phyloP scores from a whole-genome alignment of 1,284 basidiomycete genomes.

The Irpex sp. region DNA sequence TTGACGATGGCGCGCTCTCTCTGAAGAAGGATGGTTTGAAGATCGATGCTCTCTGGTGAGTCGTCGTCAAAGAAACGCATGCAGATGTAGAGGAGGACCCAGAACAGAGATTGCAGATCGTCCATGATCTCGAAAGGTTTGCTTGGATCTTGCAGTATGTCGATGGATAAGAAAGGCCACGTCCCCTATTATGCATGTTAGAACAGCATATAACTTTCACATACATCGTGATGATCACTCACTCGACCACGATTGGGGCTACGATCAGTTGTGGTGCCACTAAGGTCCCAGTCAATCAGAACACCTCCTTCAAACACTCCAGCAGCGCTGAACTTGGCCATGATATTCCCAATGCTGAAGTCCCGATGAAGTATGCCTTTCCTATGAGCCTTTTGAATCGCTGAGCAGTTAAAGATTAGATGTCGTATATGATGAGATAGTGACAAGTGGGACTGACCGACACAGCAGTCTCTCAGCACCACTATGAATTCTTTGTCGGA shows the following conservation, averaged over 20 bases:
- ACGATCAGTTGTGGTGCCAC: background rate
- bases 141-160: background rate
- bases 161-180: background rate
- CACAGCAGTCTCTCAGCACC: background rate
- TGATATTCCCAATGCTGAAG: background rate
- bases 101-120: background rate
- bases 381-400: background rate
- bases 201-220: too few relatives aligned
- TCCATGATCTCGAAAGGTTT: background rate
- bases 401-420: background rate
- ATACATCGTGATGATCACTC: too few relatives aligned
- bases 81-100: background rate
- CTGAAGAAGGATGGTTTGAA: too few relatives aligned
- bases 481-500: background rate
- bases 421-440: background rate
- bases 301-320: background rate
- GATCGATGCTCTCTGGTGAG: too few relatives aligned
- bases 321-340: background rate
- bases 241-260: too few relatives aligned
- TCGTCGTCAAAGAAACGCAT: background rate
- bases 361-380: background rate
- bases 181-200: background rate
- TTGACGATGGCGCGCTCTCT: too few relatives aligned
- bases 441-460: background rate
- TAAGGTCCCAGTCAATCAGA: background rate